Base-by-base conservation (phyloP, 2,329 filamentous ascomycete species). In the Verticillium alfalfae region DNA sequence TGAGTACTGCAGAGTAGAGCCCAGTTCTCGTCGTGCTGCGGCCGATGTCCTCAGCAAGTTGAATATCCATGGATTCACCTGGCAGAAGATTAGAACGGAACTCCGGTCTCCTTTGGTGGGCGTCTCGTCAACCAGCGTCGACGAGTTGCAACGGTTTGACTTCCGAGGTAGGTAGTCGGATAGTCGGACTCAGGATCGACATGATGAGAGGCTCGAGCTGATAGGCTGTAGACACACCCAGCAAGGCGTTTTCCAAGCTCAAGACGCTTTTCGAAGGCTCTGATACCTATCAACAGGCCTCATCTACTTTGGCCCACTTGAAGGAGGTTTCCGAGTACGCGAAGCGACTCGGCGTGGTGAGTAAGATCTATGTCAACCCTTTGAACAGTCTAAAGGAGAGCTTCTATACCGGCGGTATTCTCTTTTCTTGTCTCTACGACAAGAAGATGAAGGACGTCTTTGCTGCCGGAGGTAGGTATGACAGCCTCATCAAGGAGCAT, bases 381-480 rank as follows among this genome's bases (percentile, higher is more conserved):
- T 81, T 99, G 7, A 91, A 88, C 70, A 96, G 91, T 73, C 85
- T 96, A 70, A 96, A 96, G 70, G 93, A 97, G 71, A 90, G 89
- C 61, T 97, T 98, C 72, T 99, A 95, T 73, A 81, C 85, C 18
- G 90, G 90, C 1, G 93, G 93, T 8, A 81, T 98, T 34, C 80
- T 98, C 54, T 98, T 99, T 72, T 91, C 96, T 64, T 97, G 93
- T 69, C 78, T 97, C 2, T 92, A 93, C 66, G 94, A 98, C 72
- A 88, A 85, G 64, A 96, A 92, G 72, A 85, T 89, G 64, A 88
- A 85, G 67, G 90, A 95, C 67, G 91, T 98, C 0, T 92, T 98
- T 70, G 95, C 94, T 6, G 95, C 93, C 37, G 95, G 96, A 58
- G 95, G 95, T 2, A 87, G 95, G 57, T 99, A 99, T 72, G 96